Evolutionary conservation across 306 rosid genomes (phyloP).

Genomic region (Psophocarpus tetragonolobus): DNA sequence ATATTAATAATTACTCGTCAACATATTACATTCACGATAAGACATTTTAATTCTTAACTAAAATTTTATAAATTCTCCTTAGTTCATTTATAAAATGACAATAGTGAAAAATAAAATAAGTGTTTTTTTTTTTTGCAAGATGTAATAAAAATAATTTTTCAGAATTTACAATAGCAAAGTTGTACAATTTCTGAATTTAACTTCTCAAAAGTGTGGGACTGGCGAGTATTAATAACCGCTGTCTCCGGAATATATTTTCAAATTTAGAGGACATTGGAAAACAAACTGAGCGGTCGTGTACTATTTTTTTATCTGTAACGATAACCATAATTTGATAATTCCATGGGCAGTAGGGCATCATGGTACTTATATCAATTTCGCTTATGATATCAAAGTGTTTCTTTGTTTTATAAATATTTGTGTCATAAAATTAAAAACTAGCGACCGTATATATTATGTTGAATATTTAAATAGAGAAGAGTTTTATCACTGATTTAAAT

Average conservation of each 20-base stretch:
- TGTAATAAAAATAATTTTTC: background rate
- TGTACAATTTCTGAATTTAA: background rate
- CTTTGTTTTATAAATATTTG: too few species aligned
- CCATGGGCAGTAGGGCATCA: too few species aligned
- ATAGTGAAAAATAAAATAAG: background rate
- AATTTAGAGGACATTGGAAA: slow-evolving; percentile 35
- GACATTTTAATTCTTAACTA: background rate
- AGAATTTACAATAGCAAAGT: background rate
- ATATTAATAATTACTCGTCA: too few species aligned
- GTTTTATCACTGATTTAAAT: too few species aligned
- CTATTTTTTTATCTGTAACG: too few species aligned
- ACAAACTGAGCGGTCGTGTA: slow-evolving; percentile 16
- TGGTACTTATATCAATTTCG: too few species aligned
- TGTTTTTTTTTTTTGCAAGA: background rate
- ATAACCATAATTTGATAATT: too few species aligned
- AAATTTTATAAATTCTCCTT: background rate
- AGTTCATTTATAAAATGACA: background rate
- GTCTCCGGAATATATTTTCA: slow-evolving; percentile 54
- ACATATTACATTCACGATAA: too few species aligned
- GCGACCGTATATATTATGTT: too few species aligned
- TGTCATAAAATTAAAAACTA: too few species aligned
- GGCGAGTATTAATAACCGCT: slow-evolving; percentile 63
- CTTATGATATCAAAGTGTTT: too few species aligned
- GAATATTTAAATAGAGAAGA: too few species aligned
- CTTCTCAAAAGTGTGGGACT: slow-evolving; percentile 37